phyloP scores from a whole-genome alignment of 345 rosid genomes.

The Cardamine resedifolia region DNA sequence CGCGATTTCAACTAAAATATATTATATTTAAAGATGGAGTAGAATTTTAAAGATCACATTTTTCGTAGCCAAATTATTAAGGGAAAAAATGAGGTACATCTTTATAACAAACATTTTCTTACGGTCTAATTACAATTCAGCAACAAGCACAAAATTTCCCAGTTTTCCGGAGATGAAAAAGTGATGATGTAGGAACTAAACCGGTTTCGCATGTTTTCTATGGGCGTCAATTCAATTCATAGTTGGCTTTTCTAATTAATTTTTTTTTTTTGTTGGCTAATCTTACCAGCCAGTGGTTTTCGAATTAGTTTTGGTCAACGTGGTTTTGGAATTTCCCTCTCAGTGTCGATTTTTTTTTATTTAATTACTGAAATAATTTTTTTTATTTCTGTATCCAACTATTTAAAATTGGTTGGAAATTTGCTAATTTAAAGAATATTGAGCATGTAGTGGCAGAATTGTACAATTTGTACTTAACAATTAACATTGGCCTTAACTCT shows the following conservation, averaged over 20 bases:
- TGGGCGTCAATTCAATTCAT: neutral
- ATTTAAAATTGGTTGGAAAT: neutral
- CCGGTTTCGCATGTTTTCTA: neutral
- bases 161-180: neutral
- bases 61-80: too few relatives aligned
- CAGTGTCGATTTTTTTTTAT: neutral
- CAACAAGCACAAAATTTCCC: neutral
- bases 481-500: neutral
- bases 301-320: neutral
- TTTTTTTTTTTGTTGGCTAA: neutral
- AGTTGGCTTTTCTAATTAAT: neutral
- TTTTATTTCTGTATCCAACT: neutral
- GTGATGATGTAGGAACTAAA: neutral
- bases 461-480: neutral
- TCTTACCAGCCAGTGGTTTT: neutral
- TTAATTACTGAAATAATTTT: neutral
- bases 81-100: too few relatives aligned
- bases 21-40: too few relatives aligned
- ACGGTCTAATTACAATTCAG: neutral
- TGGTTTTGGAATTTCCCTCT: neutral
- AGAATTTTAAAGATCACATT: too few relatives aligned
- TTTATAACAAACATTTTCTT: neutral
- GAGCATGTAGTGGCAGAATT: neutral
- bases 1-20: too few relatives aligned
- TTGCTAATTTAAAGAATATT: neutral